A percentile compares a stretch with the other conserved stretches of the same genome.
Conservation (phyloP, 495 filamentous ascomycete genomes). For the Trichocladium uniseriatum region DNA sequence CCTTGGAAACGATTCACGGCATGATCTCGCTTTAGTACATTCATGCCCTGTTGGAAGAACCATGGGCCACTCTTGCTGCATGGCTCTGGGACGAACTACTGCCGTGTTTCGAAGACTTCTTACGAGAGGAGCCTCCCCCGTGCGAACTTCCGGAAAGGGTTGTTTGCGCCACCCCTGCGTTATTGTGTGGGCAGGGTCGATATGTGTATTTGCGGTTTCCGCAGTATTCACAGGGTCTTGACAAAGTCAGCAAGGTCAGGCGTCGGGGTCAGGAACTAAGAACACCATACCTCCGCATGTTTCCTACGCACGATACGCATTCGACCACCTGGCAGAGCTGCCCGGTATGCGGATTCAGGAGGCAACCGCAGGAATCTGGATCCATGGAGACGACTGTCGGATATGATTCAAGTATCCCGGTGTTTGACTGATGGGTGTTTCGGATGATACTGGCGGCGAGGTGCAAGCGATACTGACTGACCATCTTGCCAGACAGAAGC, state of each 20-base stretch:
- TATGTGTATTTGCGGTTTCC: neutral
- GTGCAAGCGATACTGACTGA: neutral
- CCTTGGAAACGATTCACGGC: too few species aligned
- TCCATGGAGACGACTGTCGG: neutral
- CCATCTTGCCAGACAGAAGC: neutral
- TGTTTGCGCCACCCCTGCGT: neutral
- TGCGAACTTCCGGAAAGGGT: neutral
- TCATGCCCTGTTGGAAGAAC: too few species aligned
- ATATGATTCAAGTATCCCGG: neutral
- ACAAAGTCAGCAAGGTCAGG: neutral
- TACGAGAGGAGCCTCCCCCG: neutral
- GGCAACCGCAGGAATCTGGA: slow-evolving; percentile 7
- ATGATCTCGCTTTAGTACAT: too few species aligned
- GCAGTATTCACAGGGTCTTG: neutral
- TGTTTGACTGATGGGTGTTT: neutral
- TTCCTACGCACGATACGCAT: slow-evolving; percentile 3
- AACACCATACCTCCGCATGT: slow-evolving; percentile 8
- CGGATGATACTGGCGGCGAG: neutral
- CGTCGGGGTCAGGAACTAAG: neutral
- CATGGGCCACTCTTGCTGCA: neutral
- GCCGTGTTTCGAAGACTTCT: neutral
- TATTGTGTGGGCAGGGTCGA: slow-evolving; percentile 5
- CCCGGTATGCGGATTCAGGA: neutral
- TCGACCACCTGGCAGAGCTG: neutral
- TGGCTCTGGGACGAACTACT: neutral